Conservation (phyloP, 306 rosid species). For the Dryas octopetala region DNA sequence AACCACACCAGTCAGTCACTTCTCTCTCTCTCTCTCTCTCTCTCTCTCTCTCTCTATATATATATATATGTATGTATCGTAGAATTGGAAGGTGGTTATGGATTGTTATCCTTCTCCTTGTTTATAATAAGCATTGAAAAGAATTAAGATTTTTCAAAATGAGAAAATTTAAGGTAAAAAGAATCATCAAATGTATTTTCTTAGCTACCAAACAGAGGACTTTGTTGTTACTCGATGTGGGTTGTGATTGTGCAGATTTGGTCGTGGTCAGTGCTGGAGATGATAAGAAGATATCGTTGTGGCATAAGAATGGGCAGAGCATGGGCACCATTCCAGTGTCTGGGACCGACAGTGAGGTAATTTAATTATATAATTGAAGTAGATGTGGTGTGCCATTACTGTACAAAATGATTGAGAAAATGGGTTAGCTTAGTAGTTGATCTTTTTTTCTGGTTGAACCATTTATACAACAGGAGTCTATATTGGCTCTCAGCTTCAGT, state of each 20-base stretch:
- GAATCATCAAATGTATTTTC: not conserved
- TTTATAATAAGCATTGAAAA: not conserved
- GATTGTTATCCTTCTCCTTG: not conserved
- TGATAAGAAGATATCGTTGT: constrained; percentile 86
- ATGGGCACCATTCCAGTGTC: constrained; percentile 94
- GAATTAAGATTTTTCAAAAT: not conserved
- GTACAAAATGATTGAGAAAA: not conserved
- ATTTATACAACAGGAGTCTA: constrained; percentile 69
- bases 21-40: constrained; percentile 8
- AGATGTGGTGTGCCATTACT: not conserved
- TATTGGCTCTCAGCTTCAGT: constrained; percentile 81
- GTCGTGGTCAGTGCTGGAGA: constrained; percentile 99
- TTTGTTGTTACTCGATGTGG: constrained; percentile 18
- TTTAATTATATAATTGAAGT: constrained; percentile 14
- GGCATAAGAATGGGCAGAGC: constrained; percentile 88
- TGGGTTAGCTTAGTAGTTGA: constrained; percentile 17
- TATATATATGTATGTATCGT: too few relatives aligned
- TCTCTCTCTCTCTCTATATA: not conserved
- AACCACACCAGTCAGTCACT: constrained; percentile 84
- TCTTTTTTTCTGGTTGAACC: constrained; percentile 7
- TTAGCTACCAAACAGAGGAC: not conserved
- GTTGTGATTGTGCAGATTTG: constrained; percentile 55
- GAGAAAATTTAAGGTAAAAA: not conserved
- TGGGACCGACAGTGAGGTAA: constrained; percentile 77
- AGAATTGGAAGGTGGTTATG: not conserved